Conservation (phyloP, 2,329 filamentous ascomycete genomes). For the Botrytis fragariae region DNA sequence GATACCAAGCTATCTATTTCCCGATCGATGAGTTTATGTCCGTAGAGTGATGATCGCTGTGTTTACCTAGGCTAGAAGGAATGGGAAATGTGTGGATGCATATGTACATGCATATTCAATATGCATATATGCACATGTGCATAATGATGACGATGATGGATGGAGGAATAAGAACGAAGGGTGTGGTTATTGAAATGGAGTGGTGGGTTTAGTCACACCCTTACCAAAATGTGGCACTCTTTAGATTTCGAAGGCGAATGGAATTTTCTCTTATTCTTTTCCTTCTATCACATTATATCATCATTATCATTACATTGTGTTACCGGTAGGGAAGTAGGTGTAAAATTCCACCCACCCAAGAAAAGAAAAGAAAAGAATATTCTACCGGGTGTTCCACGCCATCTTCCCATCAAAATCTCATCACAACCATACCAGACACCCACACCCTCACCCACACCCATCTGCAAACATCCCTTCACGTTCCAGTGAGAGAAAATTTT, state of each 20-base stretch:
- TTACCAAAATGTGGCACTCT: background rate
- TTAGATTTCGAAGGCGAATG: background rate
- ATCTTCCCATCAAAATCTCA: background rate
- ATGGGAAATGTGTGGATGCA: background rate
- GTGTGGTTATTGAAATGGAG: background rate
- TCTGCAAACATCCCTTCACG: background rate
- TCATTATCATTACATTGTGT: background rate
- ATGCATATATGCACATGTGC: background rate
- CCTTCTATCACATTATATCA: background rate
- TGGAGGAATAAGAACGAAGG: background rate
- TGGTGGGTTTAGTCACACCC: background rate
- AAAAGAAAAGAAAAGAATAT: background rate
- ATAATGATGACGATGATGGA: background rate
- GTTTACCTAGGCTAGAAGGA: too few species aligned
- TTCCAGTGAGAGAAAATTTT: background rate
- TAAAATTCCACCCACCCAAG: background rate
- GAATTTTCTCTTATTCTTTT: background rate
- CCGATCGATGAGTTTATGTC: background rate
- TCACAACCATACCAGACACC: background rate
- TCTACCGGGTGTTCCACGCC: background rate
- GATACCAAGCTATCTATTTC: too few species aligned
- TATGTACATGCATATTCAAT: background rate
- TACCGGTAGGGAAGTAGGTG: background rate
- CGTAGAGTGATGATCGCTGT: background rate
- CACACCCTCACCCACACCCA: background rate